Evolutionary conservation across 1,284 basidiomycete genomes (phyloP), one percentile per base, ranked within the genome.

Genomic region (Cryptococcus hybrid): DNA sequence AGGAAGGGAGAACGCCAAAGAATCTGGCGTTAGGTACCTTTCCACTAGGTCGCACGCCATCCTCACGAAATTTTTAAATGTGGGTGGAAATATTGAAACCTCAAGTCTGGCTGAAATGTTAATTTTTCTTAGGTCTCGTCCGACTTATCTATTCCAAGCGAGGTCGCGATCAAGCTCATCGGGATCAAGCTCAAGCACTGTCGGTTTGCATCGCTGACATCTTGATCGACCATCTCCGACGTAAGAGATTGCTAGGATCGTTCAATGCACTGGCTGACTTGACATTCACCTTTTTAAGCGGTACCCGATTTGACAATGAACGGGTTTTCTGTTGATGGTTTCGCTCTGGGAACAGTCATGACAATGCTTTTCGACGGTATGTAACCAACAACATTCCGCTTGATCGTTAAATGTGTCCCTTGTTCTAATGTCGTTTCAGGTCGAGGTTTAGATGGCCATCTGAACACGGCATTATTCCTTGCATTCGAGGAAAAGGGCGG

Each of bases 1-100:
- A 86, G n/a, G 83, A 84, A 66, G 53, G 47, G 61, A 47, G 12
- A 5, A 47, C 15, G 13, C 12, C 18, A 47, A n/a, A 3, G 46
- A 47, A 47, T 30, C 15, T 30, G 46, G 62, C 36, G 56, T 54
- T 44, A 89, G 88, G 72, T 90, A 92, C 67, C 78, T 97, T 38
- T 86, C 88, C 0, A 86, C 87, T 58, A 86, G 89, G 47, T 83
- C 95, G 54, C 90, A 92, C 0, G 85, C 83, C 35, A 83, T 87
- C 3, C 78, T 95, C 57, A 85, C 86, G 1, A 88, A 90, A 4
- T 89, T 98, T 74, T 92, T 96, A 89, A 91, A 83, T 87, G 93
- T 92, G 75, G 59, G 80, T 74, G 18, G 24, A 7, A 18, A 18
- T 18, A 2, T 18, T 2, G 18, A 18, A 2, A 18, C 13, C 3